Evolutionary conservation across 768 basidiomycete genomes (phyloP), one percentile per base, ranked within the genome.

Genomic region (Multifurca ochricompacta): DNA sequence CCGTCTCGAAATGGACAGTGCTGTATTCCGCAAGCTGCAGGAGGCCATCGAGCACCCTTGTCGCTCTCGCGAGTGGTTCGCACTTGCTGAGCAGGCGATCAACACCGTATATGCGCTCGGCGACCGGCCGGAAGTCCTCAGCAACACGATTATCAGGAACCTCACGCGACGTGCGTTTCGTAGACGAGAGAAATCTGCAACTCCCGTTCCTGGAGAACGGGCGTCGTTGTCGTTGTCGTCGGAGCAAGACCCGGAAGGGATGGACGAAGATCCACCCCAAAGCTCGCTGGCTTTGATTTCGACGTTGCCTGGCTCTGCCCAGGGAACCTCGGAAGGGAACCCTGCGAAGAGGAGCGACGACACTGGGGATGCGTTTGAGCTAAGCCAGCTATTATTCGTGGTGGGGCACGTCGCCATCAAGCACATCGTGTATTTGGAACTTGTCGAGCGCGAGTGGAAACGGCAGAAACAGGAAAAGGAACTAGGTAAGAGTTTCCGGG

Each of bases 401-500:
- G 92, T 97, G 18, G 96, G 96, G 0, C 96, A 98, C 67, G 88
- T 95, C 27, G 92, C 95, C 10, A 91, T 98, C 71, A 98, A 97
- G 68, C 95, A 99, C 45, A 91, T 97, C 53, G 93, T 95, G 14
- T 96, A 90, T 64, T 79, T 99, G 18, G 96, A 99, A 67, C 75
- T 96, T 45, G 86, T 97, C 19, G 96, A 99, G 68, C 74, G 94
- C 32, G 95, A 99, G 65, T 88, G 91, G 82, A 99, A 99, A 71
- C 74, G 94, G 9, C 86, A 95, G 68, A 97, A 96, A 71, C 93
- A 96, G 56, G 90, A 89, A 65, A 85, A 81, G 58, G 82, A 84
- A 19, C 74, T 83, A 53, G 85, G 93, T 90, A 60, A 35, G 81
- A 68, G 11, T 7, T 4, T 13, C 11, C 40, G 8, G 35, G 4